Base-by-base conservation (phyloP, 1,284 basidiomycete genomes). In the Ustilago loliicola region DNA sequence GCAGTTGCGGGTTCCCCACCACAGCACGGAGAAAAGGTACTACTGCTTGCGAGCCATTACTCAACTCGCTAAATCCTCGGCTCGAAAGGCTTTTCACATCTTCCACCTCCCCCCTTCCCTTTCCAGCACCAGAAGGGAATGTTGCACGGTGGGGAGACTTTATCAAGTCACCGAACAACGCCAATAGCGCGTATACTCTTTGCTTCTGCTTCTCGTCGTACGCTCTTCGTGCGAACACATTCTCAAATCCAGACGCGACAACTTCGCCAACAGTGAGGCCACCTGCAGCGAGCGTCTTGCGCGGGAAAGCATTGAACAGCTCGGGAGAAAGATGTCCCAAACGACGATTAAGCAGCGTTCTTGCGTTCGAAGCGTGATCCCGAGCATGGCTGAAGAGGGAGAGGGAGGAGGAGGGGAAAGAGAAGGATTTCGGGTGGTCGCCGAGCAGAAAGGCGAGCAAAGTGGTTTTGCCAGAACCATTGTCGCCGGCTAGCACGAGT, bases 351-450 rank as follows among this genome's bases (percentile, higher is more conserved):
- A 86, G 70, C 2, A 83, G 60, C 1, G 61, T 53, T 19, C 81
- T 71, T 2, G 84, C 82, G 56, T 86, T 86, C 15, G 47, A 47
- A 15, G 82, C 70, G 8, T 78, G 80, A 40, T 77, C 75, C n/a
- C 84, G 77, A 6, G 82, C 64, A 7, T 70, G 50, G 0, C 76
- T 73, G 58, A 83, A 85, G 47, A 86, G 67, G 5, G 67, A 59
- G 6, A 84, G 76, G 17, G 71, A 64, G 11, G 38, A 23, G 2
- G 86, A 55, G 0, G 87, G 86, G 59, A 91, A 88, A 87, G 88
- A 87, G 87, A 92, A 98, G 0, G 95, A 96, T 74, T 94, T 94
- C 0, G 96, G 96, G 86, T 98, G 96, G 82, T 96, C 94, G 27
- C 96, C 96, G 0, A 95, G 94, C 42, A 99, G 88, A 36, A 98